Conservation (phyloP, 495 filamentous ascomycete genomes). For the Cercophora scortea region DNA sequence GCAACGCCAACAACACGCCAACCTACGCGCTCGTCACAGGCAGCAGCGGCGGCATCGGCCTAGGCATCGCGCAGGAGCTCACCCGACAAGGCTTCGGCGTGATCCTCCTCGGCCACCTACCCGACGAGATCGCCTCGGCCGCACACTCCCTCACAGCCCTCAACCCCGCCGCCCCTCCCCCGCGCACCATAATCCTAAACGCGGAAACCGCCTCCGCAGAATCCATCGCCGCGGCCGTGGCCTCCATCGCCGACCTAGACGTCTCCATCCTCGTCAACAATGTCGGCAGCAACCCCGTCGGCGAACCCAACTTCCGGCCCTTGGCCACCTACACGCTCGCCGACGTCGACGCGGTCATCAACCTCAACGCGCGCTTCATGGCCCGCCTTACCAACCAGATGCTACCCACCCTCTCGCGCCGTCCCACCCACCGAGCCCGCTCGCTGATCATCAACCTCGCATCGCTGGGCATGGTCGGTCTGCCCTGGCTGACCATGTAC, state of each 20-base stretch:
- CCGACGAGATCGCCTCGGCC: slow-evolving; percentile 14
- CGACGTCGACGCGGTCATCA: slow-evolving; percentile 22
- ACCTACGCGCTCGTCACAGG: slow-evolving; percentile 53
- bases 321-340: slow-evolving; percentile 11
- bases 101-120: slow-evolving; percentile 39
- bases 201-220: slow-evolving; percentile 12
- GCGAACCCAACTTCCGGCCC: slow-evolving; percentile 12
- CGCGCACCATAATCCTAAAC: slow-evolving; percentile 11
- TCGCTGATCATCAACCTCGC: slow-evolving; percentile 20
- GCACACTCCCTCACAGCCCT: slow-evolving; percentile 6
- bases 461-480: slow-evolving; percentile 18
- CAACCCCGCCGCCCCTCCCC: slow-evolving; percentile 7
- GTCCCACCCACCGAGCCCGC: neutral
- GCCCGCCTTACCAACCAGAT: slow-evolving; percentile 23
- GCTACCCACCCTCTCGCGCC: slow-evolving; percentile 13
- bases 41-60: slow-evolving; percentile 49
- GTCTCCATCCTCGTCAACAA: slow-evolving; percentile 26
- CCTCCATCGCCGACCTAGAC: slow-evolving; percentile 9
- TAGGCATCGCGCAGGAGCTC: slow-evolving; percentile 41
- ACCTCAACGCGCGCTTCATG: slow-evolving; percentile 30
- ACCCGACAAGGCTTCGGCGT: slow-evolving; percentile 46
- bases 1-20: neutral
- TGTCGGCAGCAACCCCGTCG: slow-evolving; percentile 17
- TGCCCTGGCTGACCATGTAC: slow-evolving; percentile 24
- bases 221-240: slow-evolving; percentile 11